Percentiles rank a stretch among this genome's conserved stretches.
phyloP scores from a whole-genome alignment of 768 basidiomycete genomes.

The Naganishia kalamii region DNA sequence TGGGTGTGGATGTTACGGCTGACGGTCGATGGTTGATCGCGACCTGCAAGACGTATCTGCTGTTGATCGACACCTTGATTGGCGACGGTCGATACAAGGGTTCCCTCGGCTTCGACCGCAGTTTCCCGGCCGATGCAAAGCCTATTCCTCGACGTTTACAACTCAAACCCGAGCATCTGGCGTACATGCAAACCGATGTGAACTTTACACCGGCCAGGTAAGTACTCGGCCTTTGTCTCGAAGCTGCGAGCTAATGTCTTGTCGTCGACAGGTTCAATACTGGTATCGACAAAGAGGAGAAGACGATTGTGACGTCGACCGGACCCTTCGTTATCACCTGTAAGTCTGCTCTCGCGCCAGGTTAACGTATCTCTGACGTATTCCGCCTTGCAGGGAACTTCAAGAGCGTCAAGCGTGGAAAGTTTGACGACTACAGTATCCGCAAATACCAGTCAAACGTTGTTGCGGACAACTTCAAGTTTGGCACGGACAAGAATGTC shows the following conservation, averaged over 20 bases:
- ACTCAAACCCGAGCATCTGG: conserved; percentile 82
- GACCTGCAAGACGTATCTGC: conserved; percentile 85
- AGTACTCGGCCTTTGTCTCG: conserved; percentile 15
- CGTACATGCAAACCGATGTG: conserved; percentile 83
- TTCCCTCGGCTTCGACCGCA: conserved; percentile 79
- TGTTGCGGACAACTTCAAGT: conserved; percentile 96
- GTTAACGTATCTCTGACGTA: not conserved
- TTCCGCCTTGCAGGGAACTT: conserved; percentile 61
- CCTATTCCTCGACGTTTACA: conserved; percentile 83
- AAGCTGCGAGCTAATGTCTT: conserved; percentile 7
- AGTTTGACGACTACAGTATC: conserved; percentile 86
- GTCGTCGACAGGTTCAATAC: conserved; percentile 70
- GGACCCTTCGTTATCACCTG: conserved; percentile 89
- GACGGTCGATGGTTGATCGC: conserved; percentile 92
- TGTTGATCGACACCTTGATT: conserved; percentile 91
- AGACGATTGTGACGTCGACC: conserved; percentile 89
- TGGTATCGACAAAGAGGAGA: conserved; percentile 79
- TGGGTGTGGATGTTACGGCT: conserved; percentile 88
- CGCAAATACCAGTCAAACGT: conserved; percentile 88
- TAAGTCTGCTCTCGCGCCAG: conserved; percentile 25
- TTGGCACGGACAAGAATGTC: conserved; percentile 94
- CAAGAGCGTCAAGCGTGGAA: conserved; percentile 85
- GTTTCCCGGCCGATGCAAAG: conserved; percentile 90
- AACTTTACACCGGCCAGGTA: conserved; percentile 91
- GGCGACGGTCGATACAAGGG: conserved; percentile 81